A percentile compares a stretch with the other conserved stretches of the same genome.
Conservation (phyloP, 768 basidiomycete species). For the Lanmaoa rubissima region DNA sequence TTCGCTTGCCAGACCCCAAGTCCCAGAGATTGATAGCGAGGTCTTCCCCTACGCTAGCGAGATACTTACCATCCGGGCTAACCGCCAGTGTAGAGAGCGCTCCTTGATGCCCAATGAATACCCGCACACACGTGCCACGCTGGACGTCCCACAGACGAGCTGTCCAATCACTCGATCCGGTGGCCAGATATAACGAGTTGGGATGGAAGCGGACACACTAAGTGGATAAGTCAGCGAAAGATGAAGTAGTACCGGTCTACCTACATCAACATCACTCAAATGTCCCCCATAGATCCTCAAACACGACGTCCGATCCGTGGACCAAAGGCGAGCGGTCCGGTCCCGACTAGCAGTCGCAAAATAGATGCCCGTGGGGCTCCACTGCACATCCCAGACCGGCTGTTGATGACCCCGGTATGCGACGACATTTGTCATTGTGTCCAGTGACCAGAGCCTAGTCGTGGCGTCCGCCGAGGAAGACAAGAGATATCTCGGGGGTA, state of each 20-base stretch:
- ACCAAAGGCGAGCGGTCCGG: conserved; percentile 93
- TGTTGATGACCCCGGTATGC: conserved; percentile 96
- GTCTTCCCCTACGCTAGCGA: conserved; percentile 92
- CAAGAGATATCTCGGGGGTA: conserved; percentile 81
- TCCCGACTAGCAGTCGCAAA: conserved; percentile 96
- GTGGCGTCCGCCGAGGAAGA: conserved; percentile 94
- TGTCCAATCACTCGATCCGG: conserved; percentile 95
- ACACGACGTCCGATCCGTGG: conserved; percentile 84
- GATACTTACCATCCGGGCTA: conserved; percentile 90
- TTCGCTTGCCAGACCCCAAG: conserved; percentile 86
- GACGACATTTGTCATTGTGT: conserved; percentile 90
- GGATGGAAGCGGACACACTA: conserved; percentile 97
- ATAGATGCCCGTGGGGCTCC: conserved; percentile 98
- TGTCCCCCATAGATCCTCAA: conserved; percentile 94
- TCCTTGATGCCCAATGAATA: conserved; percentile 95
- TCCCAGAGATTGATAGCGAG: conserved; percentile 96
- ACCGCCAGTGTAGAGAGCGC: conserved; percentile 82
- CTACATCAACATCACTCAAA: conserved; percentile 93
- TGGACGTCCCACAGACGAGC: conserved; percentile 99
- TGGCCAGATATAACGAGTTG: conserved; percentile 95
- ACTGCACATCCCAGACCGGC: conserved; percentile 98
- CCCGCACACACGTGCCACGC: conserved; percentile 86
- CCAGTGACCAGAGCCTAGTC: conserved; percentile 89
- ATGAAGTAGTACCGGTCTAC: conserved; percentile 31
- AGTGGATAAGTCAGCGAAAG: conserved; percentile 1